Base-by-base conservation (phyloP, 345 rosid genomes). In the Melaleuca alternifolia region DNA sequence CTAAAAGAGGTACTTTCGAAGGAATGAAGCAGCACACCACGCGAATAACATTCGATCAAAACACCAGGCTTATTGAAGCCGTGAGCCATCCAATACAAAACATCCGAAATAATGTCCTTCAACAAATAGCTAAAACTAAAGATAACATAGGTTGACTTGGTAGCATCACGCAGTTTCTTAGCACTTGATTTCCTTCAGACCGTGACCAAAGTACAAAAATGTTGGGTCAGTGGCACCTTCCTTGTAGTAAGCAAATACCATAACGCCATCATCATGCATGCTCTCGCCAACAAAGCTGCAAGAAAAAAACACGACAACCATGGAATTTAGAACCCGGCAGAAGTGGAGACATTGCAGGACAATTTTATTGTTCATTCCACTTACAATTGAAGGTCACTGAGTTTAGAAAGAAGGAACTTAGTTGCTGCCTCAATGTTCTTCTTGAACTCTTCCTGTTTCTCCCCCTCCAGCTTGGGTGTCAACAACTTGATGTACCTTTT, bases 211-310 rank as follows among this genome's bases (percentile, higher is more conserved):
- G 91, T 98, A 98, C 92, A 98, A 90, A 93, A 98, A 98, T 53
- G 99, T 98, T 7, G 99, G 99, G 89, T 98, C 98, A 0, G 93
- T 62, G 7, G 98, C 96, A 89, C 98, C 99, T 0, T 96, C 99
- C 91, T 93, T 98, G 95, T 98, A 98, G 94, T 96, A 95, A 65
- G 99, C 99, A 87, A 98, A 91, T 71, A 98, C 99, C 93, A 96
- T 14, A 77, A 61, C 2, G 37, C 90, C 85, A 85, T 98, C 99
- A 87, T 96, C 98, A 4, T 87, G 88, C 99, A 96, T 95, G 89
- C 98, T 94, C 93, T 98, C 99, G 16, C 99, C 99, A 41, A 98
- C 96, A 79, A 98, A 98, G 90, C 99, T 97, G 93, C 87, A 85
- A 46, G 71, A 41, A 28, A 56, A 54, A 50, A 87, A 26, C 41